A percentile compares a stretch with the other conserved stretches of the same genome.
Evolutionary conservation across 2,329 filamentous ascomycete genomes (phyloP).

Genomic region (Peltaster fructicola): DNA sequence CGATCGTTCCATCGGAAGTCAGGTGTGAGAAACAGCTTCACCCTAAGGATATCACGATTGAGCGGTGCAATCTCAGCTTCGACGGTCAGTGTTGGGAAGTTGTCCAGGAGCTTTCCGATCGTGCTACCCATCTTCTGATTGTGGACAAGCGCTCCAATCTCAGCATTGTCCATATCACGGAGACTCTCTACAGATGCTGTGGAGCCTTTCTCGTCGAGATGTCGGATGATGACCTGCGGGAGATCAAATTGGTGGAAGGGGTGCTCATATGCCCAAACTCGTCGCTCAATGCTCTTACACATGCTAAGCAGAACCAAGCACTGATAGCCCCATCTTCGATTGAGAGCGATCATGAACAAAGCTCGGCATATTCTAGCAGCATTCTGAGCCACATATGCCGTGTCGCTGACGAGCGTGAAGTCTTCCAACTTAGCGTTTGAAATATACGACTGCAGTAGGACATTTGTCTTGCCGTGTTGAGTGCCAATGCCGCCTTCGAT

Average conservation of each 20-base stretch:
- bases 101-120: constrained; percentile 64
- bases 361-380: constrained; percentile 85
- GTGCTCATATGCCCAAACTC: constrained; percentile 88
- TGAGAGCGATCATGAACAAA: constrained; percentile 92
- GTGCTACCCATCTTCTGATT: constrained; percentile 75
- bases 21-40: constrained; percentile 68
- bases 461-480: constrained; percentile 85
- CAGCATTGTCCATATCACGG: constrained; percentile 80
- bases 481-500: constrained; percentile 50
- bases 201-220: constrained; percentile 65
- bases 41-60: constrained; percentile 85
- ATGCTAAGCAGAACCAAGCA: constrained; percentile 80
- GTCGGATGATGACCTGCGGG: constrained; percentile 62
- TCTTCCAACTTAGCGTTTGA: constrained; percentile 76
- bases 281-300: constrained; percentile 93
- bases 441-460: constrained; percentile 85
- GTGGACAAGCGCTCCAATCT: constrained; percentile 81
- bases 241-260: constrained; percentile 91
- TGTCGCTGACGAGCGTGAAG: constrained; percentile 82
- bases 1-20: constrained; percentile 93
- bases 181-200: constrained; percentile 61
- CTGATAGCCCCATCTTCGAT: constrained; percentile 88
- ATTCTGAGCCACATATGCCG: constrained; percentile 90
- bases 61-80: constrained; percentile 90
- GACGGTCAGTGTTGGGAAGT: constrained; percentile 80